A percentile compares a stretch with the other conserved stretches of the same genome.
These are phyloP conservation scores for Priceomyces melissophilus DNA, from an alignment of 805 yeast species.

Conservation along the genomic window DNA sequence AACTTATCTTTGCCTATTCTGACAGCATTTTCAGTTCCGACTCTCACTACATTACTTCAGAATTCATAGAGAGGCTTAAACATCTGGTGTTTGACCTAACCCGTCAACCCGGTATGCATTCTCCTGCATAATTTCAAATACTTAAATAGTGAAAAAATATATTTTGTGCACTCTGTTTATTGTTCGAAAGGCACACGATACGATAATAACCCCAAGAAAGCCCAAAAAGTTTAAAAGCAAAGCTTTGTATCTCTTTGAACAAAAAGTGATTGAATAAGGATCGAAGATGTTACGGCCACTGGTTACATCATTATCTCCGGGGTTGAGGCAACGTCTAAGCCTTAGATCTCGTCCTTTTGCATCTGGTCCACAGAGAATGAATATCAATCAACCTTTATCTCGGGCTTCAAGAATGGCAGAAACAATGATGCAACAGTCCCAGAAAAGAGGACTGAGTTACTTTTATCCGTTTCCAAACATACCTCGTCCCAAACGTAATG, in stretches of 20 bases:
- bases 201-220: neutral
- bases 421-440: constrained; percentile 19
- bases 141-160: neutral
- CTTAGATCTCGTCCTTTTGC: constrained; percentile 24
- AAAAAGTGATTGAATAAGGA: neutral
- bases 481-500: constrained; percentile 55
- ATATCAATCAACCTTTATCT: constrained; percentile 41
- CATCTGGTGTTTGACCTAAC: constrained; percentile 34
- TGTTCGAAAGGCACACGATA: constrained; percentile 2
- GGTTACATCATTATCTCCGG: constrained; percentile 11
- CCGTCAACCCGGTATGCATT: constrained; percentile 1
- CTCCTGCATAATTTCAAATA: constrained; percentile 1
- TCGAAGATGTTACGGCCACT: constrained; percentile 18
- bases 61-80: constrained; percentile 53
- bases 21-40: constrained; percentile 40
- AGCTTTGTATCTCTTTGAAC: constrained; percentile 1
- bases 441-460: constrained; percentile 18
- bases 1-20: constrained; percentile 57
- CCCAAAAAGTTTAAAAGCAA: neutral
- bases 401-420: constrained; percentile 38
- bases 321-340: constrained; percentile 14
- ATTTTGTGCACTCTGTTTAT: constrained; percentile 3
- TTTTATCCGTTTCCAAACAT: constrained; percentile 49
- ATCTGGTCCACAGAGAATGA: constrained; percentile 36
- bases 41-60: constrained; percentile 43